These are phyloP conservation scores for Wickerhamiella lipophila DNA, from an alignment of 805 yeast species.

Conservation along the genomic window DNA sequence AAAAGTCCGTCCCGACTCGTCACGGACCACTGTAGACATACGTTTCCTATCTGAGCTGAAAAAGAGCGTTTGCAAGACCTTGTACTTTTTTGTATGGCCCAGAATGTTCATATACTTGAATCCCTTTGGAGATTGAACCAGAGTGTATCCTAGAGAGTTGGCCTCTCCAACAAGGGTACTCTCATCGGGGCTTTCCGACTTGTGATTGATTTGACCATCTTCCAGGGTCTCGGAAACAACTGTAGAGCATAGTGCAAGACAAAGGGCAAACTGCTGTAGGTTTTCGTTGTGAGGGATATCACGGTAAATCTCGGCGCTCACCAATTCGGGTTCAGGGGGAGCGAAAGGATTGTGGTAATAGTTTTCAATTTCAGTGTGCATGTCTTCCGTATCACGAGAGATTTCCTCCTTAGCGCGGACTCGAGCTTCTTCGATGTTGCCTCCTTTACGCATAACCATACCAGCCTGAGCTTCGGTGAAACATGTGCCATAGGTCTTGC, in stretches of 20 bases:
- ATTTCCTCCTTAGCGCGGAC: conserved; percentile 34
- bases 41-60: conserved; percentile 64
- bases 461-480: conserved; percentile 69
- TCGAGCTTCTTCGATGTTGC: conserved; percentile 41
- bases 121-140: conserved; percentile 42
- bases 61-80: conserved; percentile 44
- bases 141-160: conserved; percentile 55
- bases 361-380: conserved; percentile 35
- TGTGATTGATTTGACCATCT: conserved; percentile 36
- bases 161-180: conserved; percentile 69
- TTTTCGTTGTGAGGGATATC: conserved; percentile 41
- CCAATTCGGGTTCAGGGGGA: conserved; percentile 39
- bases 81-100: conserved; percentile 36
- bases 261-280: conserved; percentile 47
- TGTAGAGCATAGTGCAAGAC: conserved; percentile 62
- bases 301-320: conserved; percentile 45
- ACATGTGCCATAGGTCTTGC: conserved; percentile 58
- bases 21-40: conserved; percentile 57
- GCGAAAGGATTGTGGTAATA: conserved; percentile 37
- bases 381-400: conserved; percentile 32
- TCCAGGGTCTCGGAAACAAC: conserved; percentile 48
- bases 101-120: conserved; percentile 34
- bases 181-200: conserved; percentile 79
- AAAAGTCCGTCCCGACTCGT: conserved; percentile 33
- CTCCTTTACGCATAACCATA: conserved; percentile 47